Evolutionary conservation across 2,329 filamentous ascomycete genomes (phyloP).

Genomic region (Colletotrichum simmondsii): DNA sequence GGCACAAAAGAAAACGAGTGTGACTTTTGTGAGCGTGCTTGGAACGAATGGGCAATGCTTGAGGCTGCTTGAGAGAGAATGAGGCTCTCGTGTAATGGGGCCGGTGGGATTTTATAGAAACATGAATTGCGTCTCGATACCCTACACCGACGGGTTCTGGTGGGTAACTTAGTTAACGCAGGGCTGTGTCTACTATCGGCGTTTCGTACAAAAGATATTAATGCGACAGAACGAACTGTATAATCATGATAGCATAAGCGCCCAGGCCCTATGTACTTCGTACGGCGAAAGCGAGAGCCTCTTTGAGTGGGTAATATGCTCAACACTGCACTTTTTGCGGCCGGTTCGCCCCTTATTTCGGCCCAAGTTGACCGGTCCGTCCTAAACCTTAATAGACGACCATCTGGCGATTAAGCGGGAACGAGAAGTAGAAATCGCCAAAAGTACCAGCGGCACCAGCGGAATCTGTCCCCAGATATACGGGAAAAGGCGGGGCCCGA

Average conservation of each 20-base stretch:
- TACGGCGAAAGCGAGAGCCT: not conserved
- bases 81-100: not conserved
- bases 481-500: not conserved
- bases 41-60: not conserved
- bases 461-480: not conserved
- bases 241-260: not conserved
- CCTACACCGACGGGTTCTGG: not conserved
- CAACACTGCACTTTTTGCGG: not conserved
- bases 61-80: not conserved
- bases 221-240: not conserved
- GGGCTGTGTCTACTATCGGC: not conserved
- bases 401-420: not conserved
- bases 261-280: not conserved
- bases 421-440: no score
- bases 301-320: not conserved
- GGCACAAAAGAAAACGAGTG: not conserved
- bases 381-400: not conserved
- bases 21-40: no score
- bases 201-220: not conserved
- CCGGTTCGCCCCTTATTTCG: not conserved
- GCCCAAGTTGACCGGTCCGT: not conserved
- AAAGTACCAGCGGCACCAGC: not conserved
- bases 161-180: not conserved
- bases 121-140: not conserved
- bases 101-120: not conserved